Base-by-base conservation (phyloP, 768 basidiomycete genomes). In the Hypholoma fasciculare region DNA sequence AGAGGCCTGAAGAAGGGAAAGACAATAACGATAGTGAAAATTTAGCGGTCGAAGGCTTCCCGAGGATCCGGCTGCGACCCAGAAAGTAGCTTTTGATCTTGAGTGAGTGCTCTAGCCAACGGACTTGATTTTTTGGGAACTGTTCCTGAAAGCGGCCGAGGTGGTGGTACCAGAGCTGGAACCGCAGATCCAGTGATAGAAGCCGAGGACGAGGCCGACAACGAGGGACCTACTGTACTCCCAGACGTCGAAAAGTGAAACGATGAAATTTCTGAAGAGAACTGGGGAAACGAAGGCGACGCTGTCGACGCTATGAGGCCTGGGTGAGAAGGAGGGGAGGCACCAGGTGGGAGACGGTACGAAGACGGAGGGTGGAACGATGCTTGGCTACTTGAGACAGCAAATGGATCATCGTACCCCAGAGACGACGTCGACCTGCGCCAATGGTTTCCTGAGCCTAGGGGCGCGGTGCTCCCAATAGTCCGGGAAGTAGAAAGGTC, bases 101-200 rank as follows among this genome's bases (percentile, higher is more conserved):
- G 12, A 13, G 48, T 47, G 13, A 61, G 49, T 12, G 58, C 62
- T 11, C 63, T 50, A 5, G 67, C 62, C 37, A 68, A 51, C 30
- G 67, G 67, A 49, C 67, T 68, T n/a, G 67, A 68, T 39, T 61
- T 65, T 55, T 61, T 63, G 8, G 67, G 67, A 23, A 63, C 61
- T 3, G 62, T 59, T 1, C 30, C 30, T 27, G 54, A 38, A 38
- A 56, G 1, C 17, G 55, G 26, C 39, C 40, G 36, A 14, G 13
- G 4, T 12, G 20, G 14, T 8, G 17, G 46, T 30, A 2, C 47
- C 7, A 27, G 7, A 20, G 20, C 51, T 48, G 13, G 16, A 34
- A 49, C 3, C 26, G 51, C 12, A 26, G 36, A 19, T 36, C n/a
- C 20, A n/a, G n/a, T 26, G 7, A 23, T 26, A 36, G 56, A 50